Evolutionary conservation across 148 eudicot species (phyloP).

Genomic region (Chenopodium album): DNA sequence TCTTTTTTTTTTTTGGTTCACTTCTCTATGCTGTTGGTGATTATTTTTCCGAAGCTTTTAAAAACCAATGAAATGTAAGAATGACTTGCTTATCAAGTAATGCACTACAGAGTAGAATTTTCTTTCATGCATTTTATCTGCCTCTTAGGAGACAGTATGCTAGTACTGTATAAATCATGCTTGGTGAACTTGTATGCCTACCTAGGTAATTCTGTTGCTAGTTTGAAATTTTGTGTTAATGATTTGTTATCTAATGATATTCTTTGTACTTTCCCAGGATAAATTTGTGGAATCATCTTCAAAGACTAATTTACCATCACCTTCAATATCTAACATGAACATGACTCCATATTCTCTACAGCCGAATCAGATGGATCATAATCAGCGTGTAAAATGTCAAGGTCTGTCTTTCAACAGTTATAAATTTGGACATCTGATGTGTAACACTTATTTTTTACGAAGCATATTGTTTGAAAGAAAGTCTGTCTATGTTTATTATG

Average conservation of each 20-base stretch:
- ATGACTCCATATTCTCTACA: conserved; percentile 50
- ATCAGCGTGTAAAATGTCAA: conserved; percentile 36
- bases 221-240: background rate
- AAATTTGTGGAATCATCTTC: conserved; percentile 58
- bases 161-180: background rate
- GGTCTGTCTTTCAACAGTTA: conserved; percentile 16
- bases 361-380: conserved; percentile 48
- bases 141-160: background rate
- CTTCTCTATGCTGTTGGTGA: background rate
- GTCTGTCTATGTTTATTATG: background rate
- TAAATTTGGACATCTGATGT: background rate
- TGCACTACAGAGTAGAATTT: background rate
- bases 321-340: conserved; percentile 39
- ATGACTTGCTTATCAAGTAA: background rate
- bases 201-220: background rate
- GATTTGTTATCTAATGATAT: conserved; percentile 16
- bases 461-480: background rate
- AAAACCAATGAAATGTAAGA: background rate
- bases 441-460: no score
- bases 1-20: background rate
- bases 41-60: background rate
- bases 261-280: conserved; percentile 50
- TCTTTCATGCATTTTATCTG: background rate
- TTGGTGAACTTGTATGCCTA: background rate
- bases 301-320: conserved; percentile 45